Base-by-base conservation (phyloP, 179 eudicot species). In the Beta lomatogona region DNA sequence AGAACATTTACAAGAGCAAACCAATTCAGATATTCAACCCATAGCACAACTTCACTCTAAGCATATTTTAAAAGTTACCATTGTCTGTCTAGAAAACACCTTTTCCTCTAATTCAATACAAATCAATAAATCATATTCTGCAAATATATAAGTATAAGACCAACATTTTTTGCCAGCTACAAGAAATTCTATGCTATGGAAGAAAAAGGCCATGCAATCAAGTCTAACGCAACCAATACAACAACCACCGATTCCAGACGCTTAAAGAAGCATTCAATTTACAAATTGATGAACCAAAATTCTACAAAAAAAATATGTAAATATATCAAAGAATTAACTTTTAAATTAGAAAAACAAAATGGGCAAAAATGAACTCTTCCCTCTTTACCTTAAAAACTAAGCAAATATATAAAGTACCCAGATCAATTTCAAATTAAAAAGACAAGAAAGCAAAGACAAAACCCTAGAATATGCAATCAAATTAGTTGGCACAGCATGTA, bases 401-500 rank as follows among this genome's bases (percentile, higher is more conserved):
- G 13, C 5, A 68, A 6, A 61, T 0, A 45, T 54, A 63, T 22
- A 3, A 25, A n/a, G n/a, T 21, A 77, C 25, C 55, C 74, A 77
- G 74, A 80, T 80, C 74, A 84, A 77, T 71, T 68, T 65, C 16
- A 0, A 50, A 48, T 68, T 54, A 53, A 19, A 1, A 73, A 50
- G 15, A 36, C 41, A 3, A 36, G 41, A 73, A 64, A 53, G 50
- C 36, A 22, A n/a, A 72, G 13, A 79, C 25, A 54, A 77, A 81
- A 81, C 82, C 84, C 82, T 85, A 74, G 57, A 72, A 53, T 71
- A 55, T 41, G n/a, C 80, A 80, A 75, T 80, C 73, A 80, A 65
- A 73, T 45, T 5, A 67, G 36, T 15, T 25, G 64, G 18, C 19
- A 48, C 9, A 48, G 6, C 52, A 48, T 6, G 52, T 48, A 48